Evolutionary conservation across 495 filamentous ascomycete species (phyloP).

Genomic region (Pyronema domesticum): DNA sequence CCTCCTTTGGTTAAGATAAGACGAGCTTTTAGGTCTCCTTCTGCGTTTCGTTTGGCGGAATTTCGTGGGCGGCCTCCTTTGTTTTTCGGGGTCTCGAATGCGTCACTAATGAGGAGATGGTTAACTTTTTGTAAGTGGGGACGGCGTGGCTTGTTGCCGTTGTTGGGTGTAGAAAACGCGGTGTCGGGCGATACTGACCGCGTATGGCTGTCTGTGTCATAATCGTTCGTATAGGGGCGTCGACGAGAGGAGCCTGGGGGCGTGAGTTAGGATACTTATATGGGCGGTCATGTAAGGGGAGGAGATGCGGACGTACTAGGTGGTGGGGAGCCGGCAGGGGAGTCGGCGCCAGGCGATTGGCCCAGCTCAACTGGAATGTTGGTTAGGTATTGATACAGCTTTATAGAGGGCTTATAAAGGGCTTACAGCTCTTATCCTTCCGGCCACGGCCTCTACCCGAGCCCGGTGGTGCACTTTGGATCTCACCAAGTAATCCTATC

Average conservation of each 20-base stretch:
- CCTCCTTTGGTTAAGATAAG: conserved; percentile 20
- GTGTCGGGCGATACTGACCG: conserved; percentile 21
- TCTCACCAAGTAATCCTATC: conserved; percentile 5
- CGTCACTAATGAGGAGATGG: conserved; percentile 12
- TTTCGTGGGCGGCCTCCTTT: conserved; percentile 22
- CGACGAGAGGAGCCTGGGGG: neutral
- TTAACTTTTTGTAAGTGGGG: conserved; percentile 14
- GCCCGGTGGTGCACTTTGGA: neutral
- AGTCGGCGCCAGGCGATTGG: conserved; percentile 21
- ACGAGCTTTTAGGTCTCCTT: conserved; percentile 21
- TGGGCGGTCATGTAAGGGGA: neutral
- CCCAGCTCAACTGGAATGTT: conserved; percentile 13
- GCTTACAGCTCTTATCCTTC: conserved; percentile 5
- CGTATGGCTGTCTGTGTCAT: conserved; percentile 20
- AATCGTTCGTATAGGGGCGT: conserved; percentile 8
- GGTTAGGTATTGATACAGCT: neutral
- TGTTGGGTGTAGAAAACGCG: conserved; percentile 12
- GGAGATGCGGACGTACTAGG: conserved; percentile 12
- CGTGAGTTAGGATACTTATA: neutral
- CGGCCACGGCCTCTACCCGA: conserved; percentile 1
- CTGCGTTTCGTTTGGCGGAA: conserved; percentile 22
- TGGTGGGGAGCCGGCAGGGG: conserved; percentile 21
- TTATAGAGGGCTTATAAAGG: neutral
- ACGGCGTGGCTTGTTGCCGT: conserved; percentile 15
- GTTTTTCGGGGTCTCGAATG: conserved; percentile 10